These are phyloP conservation scores for Fusarium denticulatum DNA, from an alignment of 2,329 filamentous ascomycete genomes.

Conservation along the genomic window DNA sequence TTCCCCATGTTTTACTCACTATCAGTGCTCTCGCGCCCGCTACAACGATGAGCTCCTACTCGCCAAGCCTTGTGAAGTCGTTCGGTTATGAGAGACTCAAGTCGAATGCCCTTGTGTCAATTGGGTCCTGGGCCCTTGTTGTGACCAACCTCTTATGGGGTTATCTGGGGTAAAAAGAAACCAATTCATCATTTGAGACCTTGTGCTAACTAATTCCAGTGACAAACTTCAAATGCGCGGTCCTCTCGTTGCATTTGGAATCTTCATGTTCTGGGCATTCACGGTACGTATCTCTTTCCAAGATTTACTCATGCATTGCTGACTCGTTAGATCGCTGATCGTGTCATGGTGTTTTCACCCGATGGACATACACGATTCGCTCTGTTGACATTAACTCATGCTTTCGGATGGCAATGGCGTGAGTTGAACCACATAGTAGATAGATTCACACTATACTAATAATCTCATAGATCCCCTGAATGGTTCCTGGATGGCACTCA, in stretches of 20 bases:
- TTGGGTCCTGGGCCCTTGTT: conserved; percentile 49
- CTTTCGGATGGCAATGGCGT: conserved; percentile 36
- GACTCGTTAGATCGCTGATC: conserved; percentile 25
- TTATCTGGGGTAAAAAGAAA: neutral
- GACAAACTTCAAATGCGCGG: conserved; percentile 37
- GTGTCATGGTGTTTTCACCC: conserved; percentile 28
- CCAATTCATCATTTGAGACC: neutral
- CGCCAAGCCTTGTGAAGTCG: conserved; percentile 42
- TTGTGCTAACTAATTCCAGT: conserved; percentile 4
- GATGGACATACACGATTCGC: conserved; percentile 29
- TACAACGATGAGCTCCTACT: conserved; percentile 31
- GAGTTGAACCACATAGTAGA: neutral
- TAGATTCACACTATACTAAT: neutral
- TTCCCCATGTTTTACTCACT: conserved; percentile 46
- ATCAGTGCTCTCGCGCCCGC: conserved; percentile 31
- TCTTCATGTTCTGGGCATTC: conserved; percentile 33
- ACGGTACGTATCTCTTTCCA: neutral
- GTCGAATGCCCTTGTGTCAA: conserved; percentile 46
- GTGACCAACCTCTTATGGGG: conserved; percentile 48
- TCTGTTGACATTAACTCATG: conserved; percentile 19
- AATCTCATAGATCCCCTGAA: conserved; percentile 37
- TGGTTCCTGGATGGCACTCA: conserved; percentile 46
- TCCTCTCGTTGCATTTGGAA: conserved; percentile 22
- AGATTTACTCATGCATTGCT: neutral
- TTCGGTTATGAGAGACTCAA: conserved; percentile 50